Base-by-base conservation (phyloP, 2,329 filamentous ascomycete genomes). In the Orbilia brochopaga region DNA sequence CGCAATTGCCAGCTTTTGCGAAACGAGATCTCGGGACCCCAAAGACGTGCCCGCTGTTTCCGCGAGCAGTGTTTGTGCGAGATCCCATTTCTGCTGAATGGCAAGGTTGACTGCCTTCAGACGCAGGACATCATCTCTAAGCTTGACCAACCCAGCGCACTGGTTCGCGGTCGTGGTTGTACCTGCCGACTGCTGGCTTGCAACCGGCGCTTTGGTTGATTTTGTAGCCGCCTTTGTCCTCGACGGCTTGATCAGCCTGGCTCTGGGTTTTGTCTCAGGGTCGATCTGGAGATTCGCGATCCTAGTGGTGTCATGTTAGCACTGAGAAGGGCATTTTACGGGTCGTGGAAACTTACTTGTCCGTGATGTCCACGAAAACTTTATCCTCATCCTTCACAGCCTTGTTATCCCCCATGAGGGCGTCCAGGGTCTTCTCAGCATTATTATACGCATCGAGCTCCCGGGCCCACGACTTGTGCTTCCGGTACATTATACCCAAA, bases 1-100 rank as follows among this genome's bases (percentile, higher is more conserved):
- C 19, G 89, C 90, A 65, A 85, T 86, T 10, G 86, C 83, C 61
- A 90, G 83, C 42, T 87, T 85, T 65, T 86, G 80, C 42, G 81
- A 75, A 21, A 82, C 78, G 19, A 82, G 74, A 75, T 84, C 77
- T 56, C 75, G 80, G 65, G 79, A 73, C 30, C 78, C 79, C 77
- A 64, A 80, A 76, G 74, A 82, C 75, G 76, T 79, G 64, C 80
- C 83, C 53, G 81, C 69, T 79, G 82, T 82, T 74, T 83, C 80
- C 56, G 84, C 81, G 1, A 92, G 81, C 17, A 85, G 80, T 1
- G 79, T 78, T 13, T 86, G 80, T 0, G 88, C 88, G 6, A 84
- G 82, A 0, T 83, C 79, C 81, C 86, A 90, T 44, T 82, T 79
- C n/a, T 80, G 80, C 32, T 79, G 77, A 7, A 79, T 77, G 13